Conservation (phyloP, 169 alveolate species). For the Plasmodium chabaudi region DNA sequence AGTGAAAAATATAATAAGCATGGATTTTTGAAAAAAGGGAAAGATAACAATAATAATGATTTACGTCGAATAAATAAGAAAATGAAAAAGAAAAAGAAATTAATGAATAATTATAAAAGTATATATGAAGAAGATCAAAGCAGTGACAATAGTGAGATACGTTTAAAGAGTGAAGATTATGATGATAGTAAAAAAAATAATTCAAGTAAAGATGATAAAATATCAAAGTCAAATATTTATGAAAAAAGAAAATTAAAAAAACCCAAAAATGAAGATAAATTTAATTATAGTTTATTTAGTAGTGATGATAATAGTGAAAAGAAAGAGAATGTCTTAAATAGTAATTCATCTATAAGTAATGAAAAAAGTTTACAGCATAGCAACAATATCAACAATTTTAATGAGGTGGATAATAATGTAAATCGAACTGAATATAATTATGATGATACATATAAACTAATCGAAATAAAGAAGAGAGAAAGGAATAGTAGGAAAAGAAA, state of each 20-base stretch:
- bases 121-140: no score
- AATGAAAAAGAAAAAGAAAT: background rate
- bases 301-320: slow-evolving; percentile 8
- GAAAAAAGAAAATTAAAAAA: background rate
- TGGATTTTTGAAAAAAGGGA: background rate
- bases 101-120: no score
- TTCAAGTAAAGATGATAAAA: background rate
- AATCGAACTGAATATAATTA: background rate
- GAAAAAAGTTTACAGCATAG: background rate
- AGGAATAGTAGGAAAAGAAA: slow-evolving; percentile 8
- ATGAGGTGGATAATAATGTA: background rate
- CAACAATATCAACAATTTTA: background rate
- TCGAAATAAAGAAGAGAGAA: slow-evolving; percentile 7
- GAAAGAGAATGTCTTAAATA: background rate
- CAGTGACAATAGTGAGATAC: no score
- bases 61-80: background rate
- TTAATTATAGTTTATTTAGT: slow-evolving; percentile 9
- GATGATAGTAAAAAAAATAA: background rate
- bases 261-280: background rate
- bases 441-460: slow-evolving; percentile 1
- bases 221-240: background rate
- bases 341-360: background rate
- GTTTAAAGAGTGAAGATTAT: background rate
- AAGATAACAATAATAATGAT: background rate
- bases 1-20: background rate